phyloP scores from a whole-genome alignment of 768 basidiomycete genomes.

The Cystofilobasidium capitatum region DNA sequence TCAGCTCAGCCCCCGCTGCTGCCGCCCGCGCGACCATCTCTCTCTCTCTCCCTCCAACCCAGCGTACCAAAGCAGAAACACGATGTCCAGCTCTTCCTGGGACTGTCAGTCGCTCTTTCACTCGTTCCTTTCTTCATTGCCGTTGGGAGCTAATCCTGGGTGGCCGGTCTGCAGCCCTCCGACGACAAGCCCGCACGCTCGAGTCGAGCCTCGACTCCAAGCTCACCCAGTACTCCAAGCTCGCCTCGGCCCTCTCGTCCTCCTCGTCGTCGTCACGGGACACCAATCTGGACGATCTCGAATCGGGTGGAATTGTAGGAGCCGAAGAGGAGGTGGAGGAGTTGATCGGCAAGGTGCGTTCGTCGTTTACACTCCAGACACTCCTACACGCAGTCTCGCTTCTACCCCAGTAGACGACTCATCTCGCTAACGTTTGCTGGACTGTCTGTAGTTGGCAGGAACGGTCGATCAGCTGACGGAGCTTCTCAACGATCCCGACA shows the following conservation, averaged over 20 bases:
- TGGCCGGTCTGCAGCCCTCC: constrained; percentile 43
- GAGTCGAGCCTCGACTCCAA: constrained; percentile 88
- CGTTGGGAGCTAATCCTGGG: not conserved
- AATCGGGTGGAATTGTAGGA: not conserved
- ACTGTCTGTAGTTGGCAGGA: constrained; percentile 58
- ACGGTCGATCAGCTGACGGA: constrained; percentile 68
- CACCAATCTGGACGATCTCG: not conserved
- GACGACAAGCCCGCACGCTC: constrained; percentile 83
- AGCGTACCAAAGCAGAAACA: not conserved
- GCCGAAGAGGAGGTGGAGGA: constrained; percentile 80
- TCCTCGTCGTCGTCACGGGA: not conserved
- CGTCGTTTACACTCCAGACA: not conserved
- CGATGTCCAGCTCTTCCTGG: constrained; percentile 11
- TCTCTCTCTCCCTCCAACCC: not conserved
- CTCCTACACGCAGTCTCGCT: not conserved
- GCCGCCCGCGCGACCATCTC: no score
- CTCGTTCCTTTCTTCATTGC: not conserved
- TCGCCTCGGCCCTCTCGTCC: constrained; percentile 50
- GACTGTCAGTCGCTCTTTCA: constrained; percentile 1
- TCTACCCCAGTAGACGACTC: not conserved
- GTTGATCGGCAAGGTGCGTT: constrained; percentile 65
- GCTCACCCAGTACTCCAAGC: constrained; percentile 77
- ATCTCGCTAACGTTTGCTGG: not conserved
- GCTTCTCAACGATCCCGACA: constrained; percentile 54
- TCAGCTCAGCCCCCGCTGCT: no score